Evolutionary conservation across 2,329 filamentous ascomycete genomes (phyloP).

Genomic region (Xylariaceae sp.): DNA sequence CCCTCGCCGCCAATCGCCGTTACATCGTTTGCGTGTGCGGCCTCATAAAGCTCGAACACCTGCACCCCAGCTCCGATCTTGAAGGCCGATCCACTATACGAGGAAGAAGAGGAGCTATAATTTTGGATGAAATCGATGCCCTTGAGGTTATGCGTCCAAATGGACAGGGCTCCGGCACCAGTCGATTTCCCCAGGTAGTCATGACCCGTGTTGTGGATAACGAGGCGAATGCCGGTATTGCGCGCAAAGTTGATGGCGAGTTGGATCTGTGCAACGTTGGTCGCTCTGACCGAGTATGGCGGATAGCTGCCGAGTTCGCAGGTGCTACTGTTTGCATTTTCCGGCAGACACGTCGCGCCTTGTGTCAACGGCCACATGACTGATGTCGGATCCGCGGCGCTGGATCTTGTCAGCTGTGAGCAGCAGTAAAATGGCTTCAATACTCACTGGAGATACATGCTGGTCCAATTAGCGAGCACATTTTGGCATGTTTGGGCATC

Average conservation of each 20-base stretch:
- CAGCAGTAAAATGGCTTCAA: too few species aligned
- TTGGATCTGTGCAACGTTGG: conserved; percentile 40
- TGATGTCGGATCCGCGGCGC: not conserved
- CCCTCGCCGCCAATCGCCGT: conserved; percentile 53
- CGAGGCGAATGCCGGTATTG: conserved; percentile 43
- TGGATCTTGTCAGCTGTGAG: too few species aligned
- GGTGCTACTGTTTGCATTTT: conserved; percentile 2
- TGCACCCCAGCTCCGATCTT: conserved; percentile 53
- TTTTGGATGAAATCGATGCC: conserved; percentile 26
- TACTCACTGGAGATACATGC: not conserved
- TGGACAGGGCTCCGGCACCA: conserved; percentile 33
- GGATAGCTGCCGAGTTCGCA: conserved; percentile 40
- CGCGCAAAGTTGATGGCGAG: conserved; percentile 43
- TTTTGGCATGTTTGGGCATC: conserved; percentile 3
- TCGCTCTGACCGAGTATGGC: conserved; percentile 36
- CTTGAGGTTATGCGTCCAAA: conserved; percentile 35
- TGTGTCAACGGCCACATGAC: not conserved
- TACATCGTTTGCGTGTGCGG: conserved; percentile 41
- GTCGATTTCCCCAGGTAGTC: conserved; percentile 41
- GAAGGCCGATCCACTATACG: conserved; percentile 44
- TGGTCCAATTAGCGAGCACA: conserved; percentile 10
- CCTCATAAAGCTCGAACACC: conserved; percentile 48
- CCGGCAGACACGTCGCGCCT: not conserved
- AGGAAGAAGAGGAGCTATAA: conserved; percentile 31
- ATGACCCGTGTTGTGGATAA: conserved; percentile 50